phyloP scores from a whole-genome alignment of 352 stramenopile species.

The Pythium graminicola region DNA sequence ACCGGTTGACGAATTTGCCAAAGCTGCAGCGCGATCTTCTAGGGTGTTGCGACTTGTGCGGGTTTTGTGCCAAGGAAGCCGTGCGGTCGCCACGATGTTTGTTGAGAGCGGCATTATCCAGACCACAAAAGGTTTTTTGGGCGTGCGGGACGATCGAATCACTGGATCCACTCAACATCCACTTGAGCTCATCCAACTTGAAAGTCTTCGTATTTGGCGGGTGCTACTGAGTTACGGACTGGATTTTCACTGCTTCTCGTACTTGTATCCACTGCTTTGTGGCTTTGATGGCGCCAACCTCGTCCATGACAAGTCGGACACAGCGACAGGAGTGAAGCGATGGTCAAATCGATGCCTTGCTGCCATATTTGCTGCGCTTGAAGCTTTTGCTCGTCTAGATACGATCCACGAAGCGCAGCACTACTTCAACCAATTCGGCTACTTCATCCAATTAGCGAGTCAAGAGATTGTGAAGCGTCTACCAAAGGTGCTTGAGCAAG shows the following conservation, averaged over 20 bases:
- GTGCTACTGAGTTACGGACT: constrained; percentile 29
- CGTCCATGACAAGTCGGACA: constrained; percentile 9
- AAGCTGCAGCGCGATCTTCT: constrained; percentile 1
- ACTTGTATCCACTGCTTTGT: constrained; percentile 33
- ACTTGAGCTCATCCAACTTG: constrained; percentile 23
- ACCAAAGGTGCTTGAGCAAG: not conserved
- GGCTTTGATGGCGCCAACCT: constrained; percentile 23
- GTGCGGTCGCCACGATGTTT: constrained; percentile 14
- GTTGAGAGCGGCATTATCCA: constrained; percentile 22
- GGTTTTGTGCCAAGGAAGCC: constrained; percentile 22
- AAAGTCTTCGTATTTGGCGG: constrained; percentile 28
- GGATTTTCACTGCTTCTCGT: constrained; percentile 34
- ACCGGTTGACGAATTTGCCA: constrained; percentile 5
- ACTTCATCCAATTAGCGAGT: constrained; percentile 42
- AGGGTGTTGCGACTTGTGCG: constrained; percentile 19
- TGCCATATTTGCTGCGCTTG: constrained; percentile 19
- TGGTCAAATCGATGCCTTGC: constrained; percentile 19
- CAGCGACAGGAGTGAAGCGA: not conserved
- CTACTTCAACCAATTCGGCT: constrained; percentile 38
- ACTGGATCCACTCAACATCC: not conserved
- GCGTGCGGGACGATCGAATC: constrained; percentile 4
- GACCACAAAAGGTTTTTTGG: constrained; percentile 25
- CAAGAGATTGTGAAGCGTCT: constrained; percentile 16
- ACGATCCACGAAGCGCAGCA: constrained; percentile 26
- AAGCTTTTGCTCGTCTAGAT: constrained; percentile 21